Evolutionary conservation across 202 grass and related monocot species (phyloP), one percentile per base, ranked within the genome.

Genomic region (Musa balbisiana): DNA sequence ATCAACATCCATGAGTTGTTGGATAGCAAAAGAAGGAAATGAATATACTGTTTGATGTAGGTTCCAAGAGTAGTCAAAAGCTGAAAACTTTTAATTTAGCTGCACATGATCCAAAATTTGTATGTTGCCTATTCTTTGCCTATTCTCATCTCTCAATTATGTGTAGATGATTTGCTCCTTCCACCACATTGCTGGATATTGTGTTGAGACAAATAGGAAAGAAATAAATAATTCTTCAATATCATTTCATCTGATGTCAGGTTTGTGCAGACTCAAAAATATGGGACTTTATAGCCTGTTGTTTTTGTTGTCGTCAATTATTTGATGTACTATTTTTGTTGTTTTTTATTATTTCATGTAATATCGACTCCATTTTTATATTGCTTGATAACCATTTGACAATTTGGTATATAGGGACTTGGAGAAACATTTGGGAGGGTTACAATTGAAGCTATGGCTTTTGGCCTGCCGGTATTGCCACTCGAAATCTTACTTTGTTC

Each of bases 381-480:
- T 55, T 65, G 2, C 10, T 2, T 53, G n/a, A 53, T 22, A 50
- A 62, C 29, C 11, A 60, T 60, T 8, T 66, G 70, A 73, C 65
- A 75, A 75, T 13, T 55, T 78, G 12, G 63, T 77, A 33, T 62
- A 23, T 56, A 87, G 81, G 85, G 85, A 52, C 62, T 87, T 66
- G 86, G 82, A 71, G 86, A 84, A 81, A 84, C 78, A 79, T 84
- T 84, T 84, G 86, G 78, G 53, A 78, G 78, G 59, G 82, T 84
- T 55, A 84, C 82, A 74, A 80, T 88, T 78, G 86, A 88, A 88
- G 86, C 86, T 82, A 88, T 88, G 86, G 86, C 86, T 78, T 88
- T 88, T 74, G 78, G 86, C 78, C 74, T 88, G 54, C 86, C 78
- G 63, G 86, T 88, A 84, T 67, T 33, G 17, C 16, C 20, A 19